Conservation (phyloP, 768 basidiomycete species). For the Panus rudis region DNA sequence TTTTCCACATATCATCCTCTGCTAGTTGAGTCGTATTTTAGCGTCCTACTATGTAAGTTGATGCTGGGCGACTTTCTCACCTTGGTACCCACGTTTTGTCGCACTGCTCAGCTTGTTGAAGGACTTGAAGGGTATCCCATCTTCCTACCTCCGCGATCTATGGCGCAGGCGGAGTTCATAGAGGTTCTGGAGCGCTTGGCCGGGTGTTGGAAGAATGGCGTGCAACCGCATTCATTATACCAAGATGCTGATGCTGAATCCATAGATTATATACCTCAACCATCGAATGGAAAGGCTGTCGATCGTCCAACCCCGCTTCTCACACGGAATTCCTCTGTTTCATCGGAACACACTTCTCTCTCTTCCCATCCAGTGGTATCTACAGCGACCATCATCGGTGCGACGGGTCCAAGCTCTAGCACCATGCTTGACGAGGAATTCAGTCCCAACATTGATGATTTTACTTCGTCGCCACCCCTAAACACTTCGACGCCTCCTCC, state of each 20-base stretch:
- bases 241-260: conserved; percentile 24
- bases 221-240: conserved; percentile 46
- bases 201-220: conserved; percentile 63
- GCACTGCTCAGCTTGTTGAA: conserved; percentile 63
- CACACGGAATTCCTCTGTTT: conserved; percentile 15
- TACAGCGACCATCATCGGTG: conserved; percentile 15
- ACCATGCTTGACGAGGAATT: conserved; percentile 14
- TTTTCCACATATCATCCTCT: conserved; percentile 90
- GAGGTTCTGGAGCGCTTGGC: conserved; percentile 81
- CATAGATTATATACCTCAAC: no score
- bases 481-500: conserved; percentile 14
- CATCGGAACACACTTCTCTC: conserved; percentile 12
- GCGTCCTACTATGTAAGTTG: conserved; percentile 64
- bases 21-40: conserved; percentile 82
- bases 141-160: conserved; percentile 79
- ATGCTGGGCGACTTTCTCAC: conserved; percentile 70
- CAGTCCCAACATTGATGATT: no score
- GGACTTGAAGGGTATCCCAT: conserved; percentile 85
- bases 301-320: conserved; percentile 16
- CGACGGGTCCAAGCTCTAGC: conserved; percentile 25
- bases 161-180: conserved; percentile 86
- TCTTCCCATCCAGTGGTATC: conserved; percentile 21
- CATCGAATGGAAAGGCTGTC: no score
- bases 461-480: conserved; percentile 14
- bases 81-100: conserved; percentile 58